Percentiles rank a stretch among this genome's conserved stretches.
phyloP scores from a whole-genome alignment of 2,329 filamentous ascomycete genomes.

The Botryotinia convoluta region DNA sequence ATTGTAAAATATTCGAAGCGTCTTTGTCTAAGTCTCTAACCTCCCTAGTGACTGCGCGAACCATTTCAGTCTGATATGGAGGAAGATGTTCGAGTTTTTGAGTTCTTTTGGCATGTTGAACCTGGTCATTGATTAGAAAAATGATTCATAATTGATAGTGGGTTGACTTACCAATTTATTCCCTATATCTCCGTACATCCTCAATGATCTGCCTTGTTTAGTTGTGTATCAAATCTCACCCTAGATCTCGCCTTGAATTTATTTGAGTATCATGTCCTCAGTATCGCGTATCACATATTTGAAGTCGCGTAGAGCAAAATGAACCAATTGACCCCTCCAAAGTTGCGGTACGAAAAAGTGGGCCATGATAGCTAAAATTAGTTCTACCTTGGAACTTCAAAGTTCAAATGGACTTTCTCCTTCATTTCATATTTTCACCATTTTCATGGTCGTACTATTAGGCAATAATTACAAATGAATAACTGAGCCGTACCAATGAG shows the following conservation, averaged over 20 bases:
- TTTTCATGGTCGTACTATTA: background rate
- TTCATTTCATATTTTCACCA: background rate
- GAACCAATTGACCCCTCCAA: slow-evolving; percentile 1
- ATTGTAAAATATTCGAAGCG: slow-evolving; percentile 64
- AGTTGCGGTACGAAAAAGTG: slow-evolving; percentile 6
- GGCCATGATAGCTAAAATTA: background rate
- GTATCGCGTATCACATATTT: background rate
- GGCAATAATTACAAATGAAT: background rate
- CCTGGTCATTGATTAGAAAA: slow-evolving; percentile 49
- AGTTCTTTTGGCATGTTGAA: slow-evolving; percentile 93
- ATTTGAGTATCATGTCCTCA: background rate
- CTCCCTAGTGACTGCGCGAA: slow-evolving; percentile 84
- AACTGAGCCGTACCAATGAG: background rate
- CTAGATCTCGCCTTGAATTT: background rate
- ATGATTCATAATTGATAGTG: background rate
- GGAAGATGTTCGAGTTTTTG: slow-evolving; percentile 83
- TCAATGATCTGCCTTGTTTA: background rate
- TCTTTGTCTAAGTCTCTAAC: slow-evolving; percentile 91
- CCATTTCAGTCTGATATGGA: slow-evolving; percentile 87
- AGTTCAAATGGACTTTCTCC: background rate
- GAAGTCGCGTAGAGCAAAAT: background rate
- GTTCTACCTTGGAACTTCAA: background rate
- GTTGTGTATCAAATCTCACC: background rate
- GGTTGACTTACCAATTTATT: slow-evolving; percentile 59
- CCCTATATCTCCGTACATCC: slow-evolving; percentile 69